Evolutionary conservation across 495 filamentous ascomycete genomes (phyloP).

Genomic region (Hamigera avellanea): DNA sequence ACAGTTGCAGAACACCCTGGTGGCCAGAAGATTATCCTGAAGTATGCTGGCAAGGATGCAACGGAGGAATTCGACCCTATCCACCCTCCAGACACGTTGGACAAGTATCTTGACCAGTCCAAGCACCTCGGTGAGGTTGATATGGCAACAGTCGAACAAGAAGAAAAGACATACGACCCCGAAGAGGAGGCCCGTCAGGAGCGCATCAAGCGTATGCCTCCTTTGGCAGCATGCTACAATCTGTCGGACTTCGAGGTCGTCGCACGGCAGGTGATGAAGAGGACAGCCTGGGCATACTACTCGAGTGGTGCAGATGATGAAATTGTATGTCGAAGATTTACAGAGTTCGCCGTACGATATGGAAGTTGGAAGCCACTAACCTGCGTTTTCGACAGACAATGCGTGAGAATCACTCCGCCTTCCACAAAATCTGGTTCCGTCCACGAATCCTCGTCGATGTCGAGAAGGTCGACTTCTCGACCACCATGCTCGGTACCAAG

Average conservation of each 20-base stretch:
- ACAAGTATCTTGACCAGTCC: conserved; percentile 66
- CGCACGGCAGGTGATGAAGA: conserved; percentile 81
- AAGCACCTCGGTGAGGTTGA: conserved; percentile 90
- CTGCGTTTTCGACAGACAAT: conserved; percentile 57
- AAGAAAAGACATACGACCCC: conserved; percentile 58
- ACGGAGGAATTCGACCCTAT: conserved; percentile 89
- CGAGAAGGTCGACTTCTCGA: conserved; percentile 70
- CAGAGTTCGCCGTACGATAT: not conserved
- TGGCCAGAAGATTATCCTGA: conserved; percentile 69
- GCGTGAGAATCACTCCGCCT: conserved; percentile 92
- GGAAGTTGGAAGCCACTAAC: not conserved
- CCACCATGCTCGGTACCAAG: conserved; percentile 84
- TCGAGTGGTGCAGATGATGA: conserved; percentile 94
- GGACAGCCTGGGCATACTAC: conserved; percentile 92
- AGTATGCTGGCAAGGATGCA: conserved; percentile 75
- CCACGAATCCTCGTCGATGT: conserved; percentile 79
- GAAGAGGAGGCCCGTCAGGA: conserved; percentile 68
- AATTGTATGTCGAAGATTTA: conserved; percentile 51
- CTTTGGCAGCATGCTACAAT: conserved; percentile 85
- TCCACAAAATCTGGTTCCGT: conserved; percentile 96
- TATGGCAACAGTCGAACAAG: conserved; percentile 69
- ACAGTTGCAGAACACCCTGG: conserved; percentile 60
- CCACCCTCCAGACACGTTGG: conserved; percentile 72
- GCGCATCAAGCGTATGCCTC: conserved; percentile 67
- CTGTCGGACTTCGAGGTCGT: conserved; percentile 92